Base-by-base conservation (phyloP, 208 protist species). In the Crithidia thermophila region DNA sequence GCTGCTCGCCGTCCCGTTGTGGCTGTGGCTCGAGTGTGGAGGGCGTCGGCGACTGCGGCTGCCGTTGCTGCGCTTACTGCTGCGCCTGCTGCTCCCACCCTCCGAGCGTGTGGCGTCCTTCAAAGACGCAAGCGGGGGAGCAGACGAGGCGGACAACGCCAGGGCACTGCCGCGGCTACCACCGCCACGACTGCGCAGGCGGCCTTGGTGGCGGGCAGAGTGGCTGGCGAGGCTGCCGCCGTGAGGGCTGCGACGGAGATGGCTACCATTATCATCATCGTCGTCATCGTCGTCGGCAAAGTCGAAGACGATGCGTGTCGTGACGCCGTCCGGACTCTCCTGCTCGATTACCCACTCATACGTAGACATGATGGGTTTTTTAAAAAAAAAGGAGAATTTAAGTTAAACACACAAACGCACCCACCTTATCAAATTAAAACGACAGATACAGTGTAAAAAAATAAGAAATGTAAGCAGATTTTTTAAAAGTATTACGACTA, bases 321-420 rank as follows among this genome's bases (percentile, higher is more conserved):
- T 82, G 28, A 84, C 67, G 14, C 70, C 70, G 42, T 74, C 64
- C 13, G 62, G 16, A 28, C 59, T 62, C n/a, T 72, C 72, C 11
- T 77, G 70, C 43, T 84, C 74, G 34, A 84, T 77, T 10, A 87
- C 67, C 70, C 77, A 83, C 65, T 79, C 64, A 37, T 72, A 79
- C 5, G 63, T 34, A 4, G 73, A 79, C 72, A 80, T 75, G n/a
- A 3, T 16, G 3, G 25, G 14, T 34, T 47, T 33, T 34, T 18
- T 46, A 57, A 20, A 52, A 2, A 42, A 3, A 67, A 66, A 58
- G 58, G 31, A 59, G 30, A 31, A 46, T 27, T 40, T 25, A 75
- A n/a, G 37, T 52, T 23, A 63, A 63, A 37, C 27, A 57, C 9
- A 11, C 9, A 18, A 30, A 34, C 31, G n/a, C n/a, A n/a, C n/a